Conservation (phyloP, 164 flowering plant genomes). For the Tetracentron sinense region DNA sequence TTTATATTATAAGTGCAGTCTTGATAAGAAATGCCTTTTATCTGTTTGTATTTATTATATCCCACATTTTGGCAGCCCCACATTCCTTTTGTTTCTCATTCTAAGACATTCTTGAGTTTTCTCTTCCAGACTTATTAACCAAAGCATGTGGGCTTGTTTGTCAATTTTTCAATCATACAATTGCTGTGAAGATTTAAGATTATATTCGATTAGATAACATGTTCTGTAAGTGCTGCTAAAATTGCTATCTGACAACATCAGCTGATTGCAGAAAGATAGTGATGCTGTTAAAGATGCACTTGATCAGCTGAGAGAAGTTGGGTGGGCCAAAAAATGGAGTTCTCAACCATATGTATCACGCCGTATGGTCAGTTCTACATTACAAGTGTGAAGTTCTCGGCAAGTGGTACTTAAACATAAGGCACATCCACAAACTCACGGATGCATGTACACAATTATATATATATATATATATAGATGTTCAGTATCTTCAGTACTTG, state of each 20-base stretch:
- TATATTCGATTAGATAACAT: not conserved
- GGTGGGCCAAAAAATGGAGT: conserved; percentile 94
- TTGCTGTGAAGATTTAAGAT: not conserved
- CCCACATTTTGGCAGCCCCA: too few species aligned
- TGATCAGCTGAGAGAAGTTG: conserved; percentile 70
- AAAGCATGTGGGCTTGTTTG: not conserved
- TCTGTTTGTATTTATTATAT: not conserved
- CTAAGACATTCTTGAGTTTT: not conserved
- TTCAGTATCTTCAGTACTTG: not conserved
- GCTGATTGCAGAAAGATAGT: conserved; percentile 72
- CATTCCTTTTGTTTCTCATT: not conserved
- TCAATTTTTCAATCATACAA: too few species aligned
- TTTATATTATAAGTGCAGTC: too few species aligned
- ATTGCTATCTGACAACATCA: not conserved
- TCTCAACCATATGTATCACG: conserved; percentile 94
- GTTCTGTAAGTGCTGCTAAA: not conserved
- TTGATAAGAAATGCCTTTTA: not conserved
- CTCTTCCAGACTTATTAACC: not conserved
- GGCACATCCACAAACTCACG: conserved; percentile 16
- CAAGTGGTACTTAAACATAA: conserved; percentile 28
- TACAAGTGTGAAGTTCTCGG: conserved; percentile 29
- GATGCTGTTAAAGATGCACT: conserved; percentile 82
- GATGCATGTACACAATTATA: conserved; percentile 19
- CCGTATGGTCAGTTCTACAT: conserved; percentile 70
- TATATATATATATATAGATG: conserved; percentile 15